Conservation (phyloP, 441 rosid genomes). For the Croton setiger region DNA sequence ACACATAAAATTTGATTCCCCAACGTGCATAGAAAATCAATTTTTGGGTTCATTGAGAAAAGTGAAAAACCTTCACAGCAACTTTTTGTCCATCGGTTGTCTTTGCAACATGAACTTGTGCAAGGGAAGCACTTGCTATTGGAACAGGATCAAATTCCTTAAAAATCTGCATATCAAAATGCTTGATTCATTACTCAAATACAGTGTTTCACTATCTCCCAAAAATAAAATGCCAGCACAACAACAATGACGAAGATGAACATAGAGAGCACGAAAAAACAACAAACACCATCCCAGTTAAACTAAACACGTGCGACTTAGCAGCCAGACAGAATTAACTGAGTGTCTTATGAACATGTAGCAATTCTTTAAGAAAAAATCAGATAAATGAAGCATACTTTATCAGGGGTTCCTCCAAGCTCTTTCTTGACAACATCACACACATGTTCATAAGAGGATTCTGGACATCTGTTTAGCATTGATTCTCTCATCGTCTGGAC, state of each 20-base stretch:
- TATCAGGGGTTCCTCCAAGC: slow-evolving; percentile 80
- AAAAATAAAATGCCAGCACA: slow-evolving; percentile 10
- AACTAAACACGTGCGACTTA: slow-evolving; percentile 17
- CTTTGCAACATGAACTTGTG: slow-evolving; percentile 95
- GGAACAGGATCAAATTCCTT: slow-evolving; percentile 84
- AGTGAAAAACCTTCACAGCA: slow-evolving; percentile 74
- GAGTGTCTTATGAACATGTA: neutral
- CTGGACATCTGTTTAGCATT: slow-evolving; percentile 92
- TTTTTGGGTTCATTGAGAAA: slow-evolving; percentile 18
- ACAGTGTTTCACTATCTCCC: slow-evolving; percentile 1
- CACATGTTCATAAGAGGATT: slow-evolving; percentile 92
- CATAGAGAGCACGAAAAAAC: slow-evolving; percentile 7
- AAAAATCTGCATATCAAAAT: slow-evolving; percentile 49
- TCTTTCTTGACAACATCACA: slow-evolving; percentile 86
- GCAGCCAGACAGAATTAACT: neutral
- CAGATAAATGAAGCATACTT: slow-evolving; percentile 43
- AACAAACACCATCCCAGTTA: slow-evolving; percentile 13
- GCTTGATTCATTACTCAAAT: slow-evolving; percentile 13
- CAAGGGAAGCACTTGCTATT: slow-evolving; percentile 96
- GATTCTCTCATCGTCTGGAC: slow-evolving; percentile 80
- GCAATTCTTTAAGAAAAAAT: slow-evolving; percentile 7
- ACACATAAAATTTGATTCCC: slow-evolving; percentile 10
- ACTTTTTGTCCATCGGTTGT: slow-evolving; percentile 70
- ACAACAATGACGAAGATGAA: neutral
- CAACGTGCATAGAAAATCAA: slow-evolving; percentile 13